A percentile compares a stretch with the other conserved stretches of the same genome.
Conservation (phyloP, 2,329 filamentous ascomycete genomes). For the Xylariaceae sp. region DNA sequence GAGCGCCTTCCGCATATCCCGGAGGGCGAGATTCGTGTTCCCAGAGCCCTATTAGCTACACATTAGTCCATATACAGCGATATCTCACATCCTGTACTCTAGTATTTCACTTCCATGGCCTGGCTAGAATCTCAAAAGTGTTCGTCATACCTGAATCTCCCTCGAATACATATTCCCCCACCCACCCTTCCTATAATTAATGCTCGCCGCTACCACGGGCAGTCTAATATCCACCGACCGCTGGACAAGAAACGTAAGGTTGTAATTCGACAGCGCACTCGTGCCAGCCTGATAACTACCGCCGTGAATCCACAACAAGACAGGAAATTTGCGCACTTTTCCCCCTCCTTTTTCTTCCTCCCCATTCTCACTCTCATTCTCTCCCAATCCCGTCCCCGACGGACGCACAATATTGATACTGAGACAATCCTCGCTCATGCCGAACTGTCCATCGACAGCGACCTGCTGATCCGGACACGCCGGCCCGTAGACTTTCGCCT, state of each 20-base stretch:
- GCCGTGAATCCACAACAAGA: slow-evolving; percentile 45
- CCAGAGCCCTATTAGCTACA: slow-evolving; percentile 34
- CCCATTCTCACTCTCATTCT: background rate
- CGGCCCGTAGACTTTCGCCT: slow-evolving; percentile 54
- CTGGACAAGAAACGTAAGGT: slow-evolving; percentile 63
- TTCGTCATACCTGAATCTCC: slow-evolving; percentile 36
- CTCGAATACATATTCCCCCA: slow-evolving; percentile 41
- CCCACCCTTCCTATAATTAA: slow-evolving; percentile 52
- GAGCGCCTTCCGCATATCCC: slow-evolving; percentile 40
- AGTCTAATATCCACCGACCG: slow-evolving; percentile 52
- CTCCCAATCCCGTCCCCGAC: slow-evolving; percentile 16
- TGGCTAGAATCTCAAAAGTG: background rate
- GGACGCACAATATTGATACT: slow-evolving; percentile 44
- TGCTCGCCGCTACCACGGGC: slow-evolving; percentile 54
- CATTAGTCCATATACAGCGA: background rate
- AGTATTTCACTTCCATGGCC: too few relatives aligned
- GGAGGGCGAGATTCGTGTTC: slow-evolving; percentile 38
- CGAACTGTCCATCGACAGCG: slow-evolving; percentile 28
- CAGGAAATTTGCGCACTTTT: slow-evolving; percentile 33
- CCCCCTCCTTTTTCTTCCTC: background rate
- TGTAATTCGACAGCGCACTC: slow-evolving; percentile 57
- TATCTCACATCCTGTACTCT: background rate
- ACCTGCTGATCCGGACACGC: slow-evolving; percentile 36
- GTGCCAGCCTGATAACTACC: slow-evolving; percentile 39
- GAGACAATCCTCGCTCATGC: slow-evolving; percentile 44